Conservation (phyloP, 2,329 filamentous ascomycete genomes). For the Penicillium brevicompactum region DNA sequence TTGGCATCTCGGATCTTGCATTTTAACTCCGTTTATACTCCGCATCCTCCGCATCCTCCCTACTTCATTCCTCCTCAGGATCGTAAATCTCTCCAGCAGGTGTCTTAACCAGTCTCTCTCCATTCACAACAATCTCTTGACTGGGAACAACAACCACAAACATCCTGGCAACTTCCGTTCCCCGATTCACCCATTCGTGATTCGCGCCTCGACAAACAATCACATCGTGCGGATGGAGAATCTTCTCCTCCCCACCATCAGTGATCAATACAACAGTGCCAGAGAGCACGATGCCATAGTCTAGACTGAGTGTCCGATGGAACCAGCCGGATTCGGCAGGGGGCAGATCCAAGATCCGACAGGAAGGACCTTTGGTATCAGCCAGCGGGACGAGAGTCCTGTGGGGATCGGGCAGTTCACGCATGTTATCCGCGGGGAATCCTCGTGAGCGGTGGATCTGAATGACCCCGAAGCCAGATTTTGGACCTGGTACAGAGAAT, state of each 20-base stretch:
- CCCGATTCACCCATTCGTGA: slow-evolving; percentile 50
- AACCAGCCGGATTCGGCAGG: slow-evolving; percentile 23
- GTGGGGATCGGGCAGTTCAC: slow-evolving; percentile 20
- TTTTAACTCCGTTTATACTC: too few species aligned
- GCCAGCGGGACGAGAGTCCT: slow-evolving; percentile 25
- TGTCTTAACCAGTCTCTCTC: slow-evolving; percentile 41
- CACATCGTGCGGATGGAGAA: slow-evolving; percentile 29
- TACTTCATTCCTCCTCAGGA: slow-evolving; percentile 16
- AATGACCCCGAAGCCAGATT: slow-evolving; percentile 27
- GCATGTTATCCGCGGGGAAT: slow-evolving; percentile 29
- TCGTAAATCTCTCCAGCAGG: slow-evolving; percentile 22
- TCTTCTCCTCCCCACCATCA: slow-evolving; percentile 32
- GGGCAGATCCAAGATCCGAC: slow-evolving; percentile 22
- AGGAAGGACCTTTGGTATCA: slow-evolving; percentile 26
- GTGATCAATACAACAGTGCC: slow-evolving; percentile 29
- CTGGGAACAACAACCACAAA: slow-evolving; percentile 46
- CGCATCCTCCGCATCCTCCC: too few species aligned
- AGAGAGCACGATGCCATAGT: slow-evolving; percentile 32
- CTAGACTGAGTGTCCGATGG: slow-evolving; percentile 33
- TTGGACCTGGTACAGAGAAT: slow-evolving; percentile 17
- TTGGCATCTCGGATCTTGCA: too few species aligned
- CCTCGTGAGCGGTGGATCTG: slow-evolving; percentile 30
- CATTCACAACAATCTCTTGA: slow-evolving; percentile 45
- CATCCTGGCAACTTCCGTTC: slow-evolving; percentile 40
- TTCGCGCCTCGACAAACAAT: slow-evolving; percentile 43